A percentile compares a stretch with the other conserved stretches of the same genome.
phyloP scores from a whole-genome alignment of 2,329 filamentous ascomycete genomes.

The Eurotiales sp. region DNA sequence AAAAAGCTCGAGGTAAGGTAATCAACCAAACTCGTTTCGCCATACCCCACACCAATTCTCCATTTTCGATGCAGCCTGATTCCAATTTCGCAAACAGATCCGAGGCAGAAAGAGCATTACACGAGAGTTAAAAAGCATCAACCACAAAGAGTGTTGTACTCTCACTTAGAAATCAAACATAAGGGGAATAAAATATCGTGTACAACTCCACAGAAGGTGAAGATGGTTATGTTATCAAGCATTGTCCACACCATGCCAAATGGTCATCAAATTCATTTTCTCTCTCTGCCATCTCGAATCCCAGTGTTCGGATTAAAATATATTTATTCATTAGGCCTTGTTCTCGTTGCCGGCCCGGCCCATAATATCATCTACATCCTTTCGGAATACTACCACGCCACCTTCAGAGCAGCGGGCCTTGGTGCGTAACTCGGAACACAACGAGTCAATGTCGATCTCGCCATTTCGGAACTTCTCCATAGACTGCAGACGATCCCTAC shows the following conservation, averaged over 20 bases:
- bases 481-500: constrained; percentile 82
- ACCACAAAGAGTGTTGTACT: constrained; percentile 19
- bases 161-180: too few relatives aligned
- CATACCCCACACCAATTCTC: constrained; percentile 13
- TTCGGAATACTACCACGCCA: constrained; percentile 83
- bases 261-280: background rate
- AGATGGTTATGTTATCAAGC: too few relatives aligned
- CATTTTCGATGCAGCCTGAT: constrained; percentile 11
- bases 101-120: constrained; percentile 10
- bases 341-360: constrained; percentile 34
- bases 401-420: constrained; percentile 92
- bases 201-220: too few relatives aligned
- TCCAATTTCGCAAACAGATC: background rate
- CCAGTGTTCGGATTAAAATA: too few relatives aligned
- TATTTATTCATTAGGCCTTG: constrained; percentile 15
- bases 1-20: too few relatives aligned
- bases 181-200: constrained; percentile 20
- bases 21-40: background rate
- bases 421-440: constrained; percentile 88
- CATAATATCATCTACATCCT: constrained; percentile 79
- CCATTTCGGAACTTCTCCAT: constrained; percentile 85
- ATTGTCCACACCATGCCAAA: too few relatives aligned
- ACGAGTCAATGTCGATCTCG: constrained; percentile 87
- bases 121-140: constrained; percentile 14
- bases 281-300: too few relatives aligned